Base-by-base conservation (phyloP, 2,329 filamentous ascomycete genomes). In the Catunica adiposa region DNA sequence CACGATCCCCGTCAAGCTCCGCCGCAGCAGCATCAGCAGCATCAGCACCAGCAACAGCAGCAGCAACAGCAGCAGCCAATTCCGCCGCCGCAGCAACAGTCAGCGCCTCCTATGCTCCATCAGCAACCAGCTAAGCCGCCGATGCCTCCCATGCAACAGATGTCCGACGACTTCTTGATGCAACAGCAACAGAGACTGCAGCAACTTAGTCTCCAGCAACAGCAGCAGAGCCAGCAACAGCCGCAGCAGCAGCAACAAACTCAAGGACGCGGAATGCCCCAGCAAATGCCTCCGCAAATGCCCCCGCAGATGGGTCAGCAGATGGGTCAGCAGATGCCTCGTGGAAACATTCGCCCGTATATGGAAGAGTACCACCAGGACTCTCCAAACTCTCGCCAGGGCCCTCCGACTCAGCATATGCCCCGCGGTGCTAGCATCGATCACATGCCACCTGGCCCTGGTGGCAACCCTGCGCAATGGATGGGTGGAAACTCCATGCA, bases 341-440 rank as follows among this genome's bases (percentile, higher is more conserved):
- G 69, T 46, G 67, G 68, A 58, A 17, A 17, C 34, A 69, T 73
- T 62, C 71, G 73, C 15, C 68, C 67, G 34, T 77, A 79, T 60
- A 73, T 77, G 61, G 74, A 80, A 15, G 76, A 78, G 23, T 76
- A 75, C 62, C 74, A 73, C 55, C 71, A 69, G 52, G 65, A 67
- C 14, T 73, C 79, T 26, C 67, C 66, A 23, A 75, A 79, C 9
- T 48, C 42, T 44, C 61, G 65, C 57, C 70, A 71, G 38, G 70
- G 69, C 25, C 73, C 72, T 57, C 60, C 78, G 78, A 81, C 78
- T 3, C 79, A 83, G 63, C 83, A 83, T 54, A 66, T 83, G 22
- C 79, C 83, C 65, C 78, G 77, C n/a, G 77, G 75, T 3, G 75
- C 73, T 1, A 76, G 75, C 17, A 79, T 83, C 42, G 79, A 81